These are phyloP conservation scores for Jasminum sambac DNA, from an alignment of 257 asterid species.

Conservation along the genomic window DNA sequence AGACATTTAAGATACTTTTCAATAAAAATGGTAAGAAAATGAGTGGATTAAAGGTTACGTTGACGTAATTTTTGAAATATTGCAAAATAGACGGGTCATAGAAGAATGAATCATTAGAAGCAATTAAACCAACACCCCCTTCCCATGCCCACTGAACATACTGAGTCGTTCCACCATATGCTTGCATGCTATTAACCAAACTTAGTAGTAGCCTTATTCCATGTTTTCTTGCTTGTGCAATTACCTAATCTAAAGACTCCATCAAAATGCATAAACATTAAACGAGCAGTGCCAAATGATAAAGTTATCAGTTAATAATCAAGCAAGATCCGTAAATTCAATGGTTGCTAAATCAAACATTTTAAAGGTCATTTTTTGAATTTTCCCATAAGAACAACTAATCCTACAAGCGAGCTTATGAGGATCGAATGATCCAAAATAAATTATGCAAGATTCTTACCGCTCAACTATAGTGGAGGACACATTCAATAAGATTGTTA, in stretches of 20 bases:
- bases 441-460: background rate
- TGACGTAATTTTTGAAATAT: conserved; percentile 80
- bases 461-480: background rate
- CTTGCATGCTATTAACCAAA: conserved; percentile 93
- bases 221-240: conserved; percentile 72
- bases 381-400: background rate
- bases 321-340: conserved; percentile 2
- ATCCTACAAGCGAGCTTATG: background rate
- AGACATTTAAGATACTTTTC: background rate
- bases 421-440: background rate
- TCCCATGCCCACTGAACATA: conserved; percentile 99
- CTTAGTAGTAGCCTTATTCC: conserved; percentile 79
- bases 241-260: conserved; percentile 90
- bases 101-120: conserved; percentile 97
- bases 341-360: background rate
- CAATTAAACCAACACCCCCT: conserved; percentile 86
- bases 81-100: conserved; percentile 90
- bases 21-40: background rate
- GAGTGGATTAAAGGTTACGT: conserved; percentile 50
- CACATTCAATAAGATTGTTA: background rate
- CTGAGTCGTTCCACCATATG: conserved; percentile 93
- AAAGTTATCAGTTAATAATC: conserved; percentile 7
- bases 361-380: background rate
- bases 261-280: conserved; percentile 19
- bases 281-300: conserved; percentile 19